phyloP scores from a whole-genome alignment of 306 rosid genomes.

The Sicyos edulis region DNA sequence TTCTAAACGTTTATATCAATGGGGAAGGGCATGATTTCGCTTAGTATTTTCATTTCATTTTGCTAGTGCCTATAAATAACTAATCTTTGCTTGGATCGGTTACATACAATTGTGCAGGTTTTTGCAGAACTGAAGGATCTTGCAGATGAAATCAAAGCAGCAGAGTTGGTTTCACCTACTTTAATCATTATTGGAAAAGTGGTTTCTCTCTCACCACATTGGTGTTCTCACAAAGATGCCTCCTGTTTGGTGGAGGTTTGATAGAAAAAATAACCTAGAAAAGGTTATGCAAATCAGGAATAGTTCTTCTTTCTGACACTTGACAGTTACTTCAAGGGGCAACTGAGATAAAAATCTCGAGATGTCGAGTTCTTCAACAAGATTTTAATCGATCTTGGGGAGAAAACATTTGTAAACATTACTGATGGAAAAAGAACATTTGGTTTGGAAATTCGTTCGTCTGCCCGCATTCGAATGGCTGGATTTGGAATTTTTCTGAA shows the following conservation, averaged over 20 bases:
- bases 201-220: slow-evolving; percentile 74
- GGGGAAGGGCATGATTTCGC: neutral
- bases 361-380: neutral
- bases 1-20: neutral
- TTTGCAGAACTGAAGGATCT: slow-evolving; percentile 78
- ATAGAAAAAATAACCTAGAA: slow-evolving; percentile 9
- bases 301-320: slow-evolving; percentile 3
- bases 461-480: neutral
- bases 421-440: neutral
- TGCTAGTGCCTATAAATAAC: neutral
- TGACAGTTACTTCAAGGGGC: neutral
- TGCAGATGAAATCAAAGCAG: slow-evolving; percentile 46
- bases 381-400: neutral
- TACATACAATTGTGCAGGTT: slow-evolving; percentile 43
- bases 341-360: neutral
- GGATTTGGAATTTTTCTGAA: neutral
- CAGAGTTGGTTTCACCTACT: slow-evolving; percentile 68
- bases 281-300: neutral
- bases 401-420: neutral
- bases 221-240: slow-evolving; percentile 54
- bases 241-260: slow-evolving; percentile 41
- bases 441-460: neutral
- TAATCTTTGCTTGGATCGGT: neutral
- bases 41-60: neutral
- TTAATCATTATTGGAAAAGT: slow-evolving; percentile 84